Evolutionary conservation across 1,139 yeast species (phyloP).

Genomic region (Taphrina populina): DNA sequence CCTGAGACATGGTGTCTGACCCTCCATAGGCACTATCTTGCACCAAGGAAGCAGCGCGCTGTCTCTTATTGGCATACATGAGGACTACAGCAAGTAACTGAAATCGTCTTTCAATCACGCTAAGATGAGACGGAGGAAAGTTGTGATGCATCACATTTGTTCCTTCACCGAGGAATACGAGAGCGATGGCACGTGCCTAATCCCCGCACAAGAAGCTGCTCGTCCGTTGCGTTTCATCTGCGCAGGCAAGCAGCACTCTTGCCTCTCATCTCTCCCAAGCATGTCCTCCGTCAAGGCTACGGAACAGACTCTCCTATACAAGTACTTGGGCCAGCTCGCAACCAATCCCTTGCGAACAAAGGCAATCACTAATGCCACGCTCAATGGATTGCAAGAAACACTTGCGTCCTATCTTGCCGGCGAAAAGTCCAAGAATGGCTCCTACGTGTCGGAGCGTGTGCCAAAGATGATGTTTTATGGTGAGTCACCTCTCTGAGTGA

Average conservation of each 20-base stretch:
- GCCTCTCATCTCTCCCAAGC: neutral
- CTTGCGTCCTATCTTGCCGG: slow-evolving; percentile 47
- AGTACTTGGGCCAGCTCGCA: slow-evolving; percentile 31
- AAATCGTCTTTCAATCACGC: too few species aligned
- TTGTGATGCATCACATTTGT: too few species aligned
- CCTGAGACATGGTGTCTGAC: slow-evolving; percentile 13
- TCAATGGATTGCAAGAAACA: slow-evolving; percentile 46
- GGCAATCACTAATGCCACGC: slow-evolving; percentile 46
- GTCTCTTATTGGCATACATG: slow-evolving; percentile 8
- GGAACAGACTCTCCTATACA: slow-evolving; percentile 30
- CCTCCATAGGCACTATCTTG: slow-evolving; percentile 16
- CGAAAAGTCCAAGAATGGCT: slow-evolving; percentile 46
- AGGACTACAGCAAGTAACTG: too few species aligned
- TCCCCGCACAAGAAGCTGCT: too few species aligned
- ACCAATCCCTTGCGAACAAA: slow-evolving; percentile 42
- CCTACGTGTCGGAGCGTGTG: slow-evolving; percentile 50
- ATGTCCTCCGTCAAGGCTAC: slow-evolving; percentile 12
- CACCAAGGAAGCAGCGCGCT: neutral
- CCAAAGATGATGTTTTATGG: slow-evolving; percentile 74
- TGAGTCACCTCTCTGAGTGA: too few species aligned
- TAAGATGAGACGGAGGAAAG: too few species aligned
- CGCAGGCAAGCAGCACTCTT: too few species aligned
- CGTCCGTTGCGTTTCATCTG: too few species aligned
- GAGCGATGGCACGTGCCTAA: too few species aligned
- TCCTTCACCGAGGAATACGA: too few species aligned